Evolutionary conservation across 192 early-diverging fungal species (phyloP), one percentile per base, ranked within the genome.

Genomic region (Powellomyces hirtus): DNA sequence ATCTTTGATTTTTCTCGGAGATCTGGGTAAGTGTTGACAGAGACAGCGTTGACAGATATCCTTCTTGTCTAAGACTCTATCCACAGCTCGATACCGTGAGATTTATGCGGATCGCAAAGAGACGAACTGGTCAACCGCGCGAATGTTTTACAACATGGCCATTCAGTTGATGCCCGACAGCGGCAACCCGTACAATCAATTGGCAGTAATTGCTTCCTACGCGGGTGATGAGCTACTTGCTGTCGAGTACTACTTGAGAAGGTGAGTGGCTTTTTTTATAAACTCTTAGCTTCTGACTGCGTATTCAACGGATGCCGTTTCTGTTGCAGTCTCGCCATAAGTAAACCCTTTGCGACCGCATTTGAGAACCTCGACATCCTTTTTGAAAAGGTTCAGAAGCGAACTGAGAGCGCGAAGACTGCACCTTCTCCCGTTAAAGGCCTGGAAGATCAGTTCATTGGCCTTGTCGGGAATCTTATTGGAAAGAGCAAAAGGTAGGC

Each of bases 171-270:
- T 86, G 13, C 89, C 89, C 7, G 71, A 75, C 1, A 84, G 77
- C 57, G 86, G 86, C 37, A 89, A 89, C 62, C 89, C 89, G 0
- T 90, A 87, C 66, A 91, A 90, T 67, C 89, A 91, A 74, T 73
- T 91, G n/a, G 89, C 88, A 0, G 89, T 91, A 1, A 77, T 91
- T 49, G 79, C 79, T 2, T 85, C 84, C 6, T 86, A 89, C 59
- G 64, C 36, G 11, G 66, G 60, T 20, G 55, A 62, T 27, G 70
- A 60, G 38, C 38, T 72, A 20, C 53, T 55, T 30, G 77, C 77
- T 2, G 59, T 78, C 16, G 77, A 78, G 33, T 40, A 37, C 40
- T 78, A 78, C 37, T 55, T 77, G 24, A 38, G 76, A n/a, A 75
- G 71, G 58, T 71, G 11, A 13, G 59, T 68, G 11, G 13, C 22